Evolutionary conservation across 2,329 filamentous ascomycete genomes (phyloP), one percentile per base, ranked within the genome.

Genomic region (Huntiella omanensis): DNA sequence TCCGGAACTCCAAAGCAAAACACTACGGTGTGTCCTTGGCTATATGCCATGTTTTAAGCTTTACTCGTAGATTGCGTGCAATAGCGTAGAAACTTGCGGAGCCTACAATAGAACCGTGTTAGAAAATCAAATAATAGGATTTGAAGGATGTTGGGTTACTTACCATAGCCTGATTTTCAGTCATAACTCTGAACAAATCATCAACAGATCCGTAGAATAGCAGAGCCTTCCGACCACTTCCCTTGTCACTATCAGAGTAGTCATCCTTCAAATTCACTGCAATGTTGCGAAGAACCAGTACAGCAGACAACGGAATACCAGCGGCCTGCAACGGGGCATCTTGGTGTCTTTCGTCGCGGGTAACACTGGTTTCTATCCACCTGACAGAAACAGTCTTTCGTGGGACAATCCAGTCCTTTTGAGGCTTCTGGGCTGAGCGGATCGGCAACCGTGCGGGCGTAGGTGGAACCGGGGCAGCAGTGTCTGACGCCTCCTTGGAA

Each of bases 221-320:
- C 48, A 63, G 65, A 57, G 80, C 74, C 50, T 82, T 80, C 75
- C 75, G 40, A 22, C 48, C 37, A 12, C 40, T 42, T 28, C 38
- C 48, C 28, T 28, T 81, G 2, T 75, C 71, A 41, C 69, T 66
- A 39, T 64, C 63, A 49, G 67, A 68, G 37, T 67, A 69, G 4
- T 58, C 58, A n/a, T 54, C 55, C 51, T 62, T 58, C 13, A 76
- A 64, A 54, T 80, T 82, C 52, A 69, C 70, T 10, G 83, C 83
- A 50, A 91, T 74, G 57, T 91, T 91, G 28, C 83, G 73, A 40
- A 91, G 68, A 33, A 91, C 80, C 22, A 88, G 67, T 11, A 81
- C 77, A 2, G 81, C 80, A 46, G 80, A 83, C 5, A 88, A 67
- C n/a, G 83, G 81, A 33, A 88, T 77, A 4, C 83, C 83, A 1